Evolutionary conservation across 495 filamentous ascomycete species (phyloP).

Genomic region (Tuber indicum): DNA sequence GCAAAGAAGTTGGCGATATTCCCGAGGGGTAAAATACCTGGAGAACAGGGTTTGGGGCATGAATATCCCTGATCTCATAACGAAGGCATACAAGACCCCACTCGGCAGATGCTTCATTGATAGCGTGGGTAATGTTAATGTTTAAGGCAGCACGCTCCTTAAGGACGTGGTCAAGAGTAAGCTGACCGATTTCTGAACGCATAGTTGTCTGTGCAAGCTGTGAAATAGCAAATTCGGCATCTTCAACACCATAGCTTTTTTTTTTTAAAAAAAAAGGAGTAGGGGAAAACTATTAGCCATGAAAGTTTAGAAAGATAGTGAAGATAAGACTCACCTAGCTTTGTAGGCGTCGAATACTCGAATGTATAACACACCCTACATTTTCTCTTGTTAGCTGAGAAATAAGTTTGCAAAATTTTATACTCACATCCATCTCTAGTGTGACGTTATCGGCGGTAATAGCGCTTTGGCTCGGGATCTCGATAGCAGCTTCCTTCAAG

Average conservation of each 20-base stretch:
- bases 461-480: slow-evolving; percentile 91
- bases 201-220: slow-evolving; percentile 98
- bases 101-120: slow-evolving; percentile 93
- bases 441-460: slow-evolving; percentile 99
- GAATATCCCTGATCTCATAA: slow-evolving; percentile 97
- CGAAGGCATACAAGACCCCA: slow-evolving; percentile 95
- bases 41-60: slow-evolving; percentile 86
- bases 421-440: slow-evolving; percentile 66
- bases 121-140: slow-evolving; percentile 92
- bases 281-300: slow-evolving; percentile 8
- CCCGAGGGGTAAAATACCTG: slow-evolving; percentile 9
- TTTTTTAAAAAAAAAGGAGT: slow-evolving; percentile 11
- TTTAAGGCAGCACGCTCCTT: slow-evolving; percentile 94
- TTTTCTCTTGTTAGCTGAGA: not conserved
- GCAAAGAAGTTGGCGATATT: not conserved
- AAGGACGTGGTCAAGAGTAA: slow-evolving; percentile 92
- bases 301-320: slow-evolving; percentile 26
- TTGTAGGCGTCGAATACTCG: slow-evolving; percentile 96
- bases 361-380: slow-evolving; percentile 79
- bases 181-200: slow-evolving; percentile 94
- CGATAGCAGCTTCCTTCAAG: slow-evolving; percentile 89
- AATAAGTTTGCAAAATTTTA: not conserved
- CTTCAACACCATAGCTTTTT: slow-evolving; percentile 87
- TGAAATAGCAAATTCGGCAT: slow-evolving; percentile 96
- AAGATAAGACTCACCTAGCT: slow-evolving; percentile 56